These are phyloP conservation scores for Lentinula aciculospora DNA, from an alignment of 768 basidiomycete species.

Conservation along the genomic window DNA sequence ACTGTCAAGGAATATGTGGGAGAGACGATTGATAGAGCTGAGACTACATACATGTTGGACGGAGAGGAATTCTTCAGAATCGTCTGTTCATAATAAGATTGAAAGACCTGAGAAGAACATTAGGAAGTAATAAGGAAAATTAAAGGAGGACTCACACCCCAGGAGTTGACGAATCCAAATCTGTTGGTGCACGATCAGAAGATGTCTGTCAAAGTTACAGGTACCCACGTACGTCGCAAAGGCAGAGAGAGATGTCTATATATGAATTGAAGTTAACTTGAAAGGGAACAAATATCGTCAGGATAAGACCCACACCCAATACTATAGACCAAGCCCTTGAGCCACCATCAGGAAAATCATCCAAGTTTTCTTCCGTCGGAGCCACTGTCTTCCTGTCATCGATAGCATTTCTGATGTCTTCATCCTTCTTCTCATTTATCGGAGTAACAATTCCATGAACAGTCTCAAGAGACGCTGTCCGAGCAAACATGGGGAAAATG, in stretches of 20 bases:
- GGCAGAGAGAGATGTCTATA: background rate
- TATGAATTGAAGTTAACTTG: background rate
- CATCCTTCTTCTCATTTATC: background rate
- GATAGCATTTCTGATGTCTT: background rate
- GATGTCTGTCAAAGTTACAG: no score
- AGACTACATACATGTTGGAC: constrained; percentile 3
- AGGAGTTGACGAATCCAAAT: constrained; percentile 41
- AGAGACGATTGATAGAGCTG: background rate
- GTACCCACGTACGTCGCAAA: constrained; percentile 1
- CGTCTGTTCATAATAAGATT: background rate
- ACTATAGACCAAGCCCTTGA: constrained; percentile 33
- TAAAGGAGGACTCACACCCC: constrained; percentile 29
- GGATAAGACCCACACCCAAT: constrained; percentile 22
- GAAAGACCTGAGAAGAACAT: constrained; percentile 21
- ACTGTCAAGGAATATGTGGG: constrained; percentile 17
- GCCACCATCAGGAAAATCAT: constrained; percentile 33
- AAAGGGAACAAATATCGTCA: background rate
- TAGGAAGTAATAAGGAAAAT: background rate
- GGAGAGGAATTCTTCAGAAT: background rate
- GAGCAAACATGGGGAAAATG: background rate
- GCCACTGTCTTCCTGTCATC: background rate
- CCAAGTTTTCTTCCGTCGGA: background rate
- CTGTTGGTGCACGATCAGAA: constrained; percentile 14
- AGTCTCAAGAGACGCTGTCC: background rate
- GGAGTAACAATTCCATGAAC: background rate